Conservation (phyloP, 495 filamentous ascomycete species). For the Peziza echinospora region DNA sequence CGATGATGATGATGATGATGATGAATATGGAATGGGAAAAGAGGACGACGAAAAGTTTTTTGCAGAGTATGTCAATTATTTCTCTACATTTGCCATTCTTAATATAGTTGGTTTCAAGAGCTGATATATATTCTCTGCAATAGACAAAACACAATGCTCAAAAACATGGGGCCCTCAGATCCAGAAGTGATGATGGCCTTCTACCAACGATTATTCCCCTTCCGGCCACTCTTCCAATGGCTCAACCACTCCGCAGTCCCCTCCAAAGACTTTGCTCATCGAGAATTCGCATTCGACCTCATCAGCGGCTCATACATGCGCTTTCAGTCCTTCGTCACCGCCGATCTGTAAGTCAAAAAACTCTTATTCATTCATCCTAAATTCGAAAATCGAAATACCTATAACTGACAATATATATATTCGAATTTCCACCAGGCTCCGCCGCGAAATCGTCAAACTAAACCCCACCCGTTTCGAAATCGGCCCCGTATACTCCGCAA, state of each 20-base stretch:
- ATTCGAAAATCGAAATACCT: neutral
- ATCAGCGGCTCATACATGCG: constrained; percentile 75
- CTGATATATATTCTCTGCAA: neutral
- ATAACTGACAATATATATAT: constrained; percentile 3
- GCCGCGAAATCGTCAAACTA: constrained; percentile 68
- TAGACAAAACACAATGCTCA: neutral
- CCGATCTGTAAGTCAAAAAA: constrained; percentile 44
- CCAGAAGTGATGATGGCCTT: constrained; percentile 71
- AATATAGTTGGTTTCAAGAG: constrained; percentile 1
- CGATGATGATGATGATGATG: neutral
- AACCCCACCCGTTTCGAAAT: constrained; percentile 94
- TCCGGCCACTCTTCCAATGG: constrained; percentile 91
- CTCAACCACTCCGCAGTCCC: constrained; percentile 81
- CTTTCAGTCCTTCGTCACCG: constrained; percentile 72
- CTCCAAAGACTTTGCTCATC: constrained; percentile 67
- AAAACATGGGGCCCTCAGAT: constrained; percentile 30
- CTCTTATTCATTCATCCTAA: neutral
- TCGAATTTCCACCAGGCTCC: constrained; percentile 40
- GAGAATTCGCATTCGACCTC: constrained; percentile 86
- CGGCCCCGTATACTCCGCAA: constrained; percentile 79
- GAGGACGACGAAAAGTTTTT: constrained; percentile 1
- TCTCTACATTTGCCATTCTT: neutral
- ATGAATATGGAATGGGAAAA: neutral
- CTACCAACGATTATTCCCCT: constrained; percentile 91
- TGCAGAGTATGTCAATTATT: constrained; percentile 6